These are phyloP conservation scores for Emergomyces africanus DNA, from an alignment of 2,329 filamentous ascomycete genomes.

Conservation along the genomic window DNA sequence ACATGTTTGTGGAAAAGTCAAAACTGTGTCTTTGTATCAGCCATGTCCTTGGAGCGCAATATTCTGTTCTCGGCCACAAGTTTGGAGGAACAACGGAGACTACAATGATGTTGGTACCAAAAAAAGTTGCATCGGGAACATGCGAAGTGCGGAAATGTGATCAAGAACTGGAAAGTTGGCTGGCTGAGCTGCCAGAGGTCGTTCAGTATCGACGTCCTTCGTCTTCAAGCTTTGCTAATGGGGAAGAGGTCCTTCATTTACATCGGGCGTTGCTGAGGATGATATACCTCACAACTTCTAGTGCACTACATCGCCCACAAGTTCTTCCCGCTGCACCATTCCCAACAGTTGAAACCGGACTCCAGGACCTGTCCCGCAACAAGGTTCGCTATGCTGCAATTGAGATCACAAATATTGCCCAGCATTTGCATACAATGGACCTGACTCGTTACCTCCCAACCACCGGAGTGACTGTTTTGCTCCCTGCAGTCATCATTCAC, in stretches of 20 bases:
- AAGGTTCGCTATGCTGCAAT: constrained; percentile 74
- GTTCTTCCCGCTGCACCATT: constrained; percentile 63
- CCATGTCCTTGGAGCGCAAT: constrained; percentile 79
- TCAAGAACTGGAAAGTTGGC: constrained; percentile 65
- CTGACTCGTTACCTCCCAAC: constrained; percentile 74
- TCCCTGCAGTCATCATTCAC: constrained; percentile 89
- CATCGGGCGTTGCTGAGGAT: constrained; percentile 84
- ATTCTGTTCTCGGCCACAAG: constrained; percentile 78
- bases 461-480: constrained; percentile 77
- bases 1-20: constrained; percentile 85
- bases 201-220: constrained; percentile 56
- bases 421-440: constrained; percentile 57
- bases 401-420: constrained; percentile 74
- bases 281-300: constrained; percentile 85
- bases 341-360: constrained; percentile 46
- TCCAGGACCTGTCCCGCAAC: constrained; percentile 69
- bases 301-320: constrained; percentile 80
- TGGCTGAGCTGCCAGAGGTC: constrained; percentile 54
- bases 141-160: constrained; percentile 71
- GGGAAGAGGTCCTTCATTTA: constrained; percentile 43
- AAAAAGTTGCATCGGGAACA: constrained; percentile 71
- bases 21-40: constrained; percentile 83
- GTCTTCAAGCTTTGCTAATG: constrained; percentile 41
- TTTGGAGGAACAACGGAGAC: constrained; percentile 58
- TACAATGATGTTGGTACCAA: constrained; percentile 81